Conservation (phyloP, 352 stramenopile genomes). For the Phytophthora litchii region DNA sequence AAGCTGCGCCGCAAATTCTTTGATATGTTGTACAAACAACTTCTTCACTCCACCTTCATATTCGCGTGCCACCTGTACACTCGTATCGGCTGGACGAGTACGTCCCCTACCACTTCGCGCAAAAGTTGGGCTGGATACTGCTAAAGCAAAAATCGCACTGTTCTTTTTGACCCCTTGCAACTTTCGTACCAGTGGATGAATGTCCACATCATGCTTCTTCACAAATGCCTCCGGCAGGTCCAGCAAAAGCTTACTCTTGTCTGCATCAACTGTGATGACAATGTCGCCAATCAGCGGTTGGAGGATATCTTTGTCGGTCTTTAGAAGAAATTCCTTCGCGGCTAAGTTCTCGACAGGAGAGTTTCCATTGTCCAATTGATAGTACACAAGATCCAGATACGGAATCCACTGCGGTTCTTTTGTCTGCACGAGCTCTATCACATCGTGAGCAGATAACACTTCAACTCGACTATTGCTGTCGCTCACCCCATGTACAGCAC, state of each 20-base stretch:
- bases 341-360: slow-evolving; percentile 45
- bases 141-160: slow-evolving; percentile 34
- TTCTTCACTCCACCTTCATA: slow-evolving; percentile 62
- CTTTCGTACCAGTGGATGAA: slow-evolving; percentile 63
- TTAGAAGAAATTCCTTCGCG: slow-evolving; percentile 60
- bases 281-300: slow-evolving; percentile 51
- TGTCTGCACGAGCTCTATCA: slow-evolving; percentile 52
- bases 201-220: slow-evolving; percentile 60
- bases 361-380: slow-evolving; percentile 41
- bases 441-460: slow-evolving; percentile 55
- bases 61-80: slow-evolving; percentile 39
- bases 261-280: slow-evolving; percentile 63
- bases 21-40: slow-evolving; percentile 59
- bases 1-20: slow-evolving; percentile 57
- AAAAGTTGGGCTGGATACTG: slow-evolving; percentile 24
- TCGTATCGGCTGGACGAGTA: slow-evolving; percentile 27
- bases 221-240: slow-evolving; percentile 80
- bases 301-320: slow-evolving; percentile 10
- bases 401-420: slow-evolving; percentile 55
- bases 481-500: slow-evolving; percentile 21
- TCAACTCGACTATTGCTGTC: slow-evolving; percentile 34
- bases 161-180: slow-evolving; percentile 69
- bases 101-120: slow-evolving; percentile 21
- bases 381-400: slow-evolving; percentile 69
- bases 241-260: slow-evolving; percentile 53